Conservation (phyloP, 2,329 filamentous ascomycete species). For the Chaetomium strumarium region DNA sequence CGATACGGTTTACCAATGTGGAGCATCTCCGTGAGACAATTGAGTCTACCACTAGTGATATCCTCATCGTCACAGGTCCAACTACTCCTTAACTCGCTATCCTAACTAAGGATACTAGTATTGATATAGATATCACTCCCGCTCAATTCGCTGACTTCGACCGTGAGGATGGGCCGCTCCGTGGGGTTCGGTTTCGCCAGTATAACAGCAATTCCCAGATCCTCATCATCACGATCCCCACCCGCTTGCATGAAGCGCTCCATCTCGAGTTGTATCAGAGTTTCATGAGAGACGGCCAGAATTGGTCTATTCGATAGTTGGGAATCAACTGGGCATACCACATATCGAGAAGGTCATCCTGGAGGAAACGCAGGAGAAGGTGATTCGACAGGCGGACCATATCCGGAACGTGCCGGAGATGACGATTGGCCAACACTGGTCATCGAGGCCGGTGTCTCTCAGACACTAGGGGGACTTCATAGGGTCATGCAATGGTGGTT, state of each 20-base stretch:
- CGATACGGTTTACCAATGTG: neutral
- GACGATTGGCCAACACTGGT: conserved; percentile 19
- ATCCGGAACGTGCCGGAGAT: conserved; percentile 1
- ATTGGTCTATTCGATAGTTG: neutral
- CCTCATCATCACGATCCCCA: conserved; percentile 10
- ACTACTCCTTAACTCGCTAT: neutral
- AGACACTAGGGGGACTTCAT: conserved; percentile 9
- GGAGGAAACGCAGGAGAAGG: conserved; percentile 1
- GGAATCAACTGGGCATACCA: neutral
- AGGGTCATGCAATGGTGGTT: conserved; percentile 19
- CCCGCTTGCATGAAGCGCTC: conserved; percentile 1
- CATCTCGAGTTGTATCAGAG: neutral
- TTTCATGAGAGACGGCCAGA: neutral
- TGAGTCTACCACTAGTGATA: conserved; percentile 1
- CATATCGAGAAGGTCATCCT: conserved; percentile 1
- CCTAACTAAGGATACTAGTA: neutral
- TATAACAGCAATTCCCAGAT: conserved; percentile 4
- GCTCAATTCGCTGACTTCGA: conserved; percentile 6
- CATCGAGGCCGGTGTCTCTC: conserved; percentile 12
- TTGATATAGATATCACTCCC: conserved; percentile 12
- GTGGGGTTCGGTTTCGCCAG: conserved; percentile 14
- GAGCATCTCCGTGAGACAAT: conserved; percentile 1
- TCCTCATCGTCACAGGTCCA: conserved; percentile 6
- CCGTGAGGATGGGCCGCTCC: conserved; percentile 3
- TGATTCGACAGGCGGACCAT: conserved; percentile 9